Evolutionary conservation across 495 filamentous ascomycete genomes (phyloP), one percentile per base, ranked within the genome.

Genomic region (Aspergillus leporis): DNA sequence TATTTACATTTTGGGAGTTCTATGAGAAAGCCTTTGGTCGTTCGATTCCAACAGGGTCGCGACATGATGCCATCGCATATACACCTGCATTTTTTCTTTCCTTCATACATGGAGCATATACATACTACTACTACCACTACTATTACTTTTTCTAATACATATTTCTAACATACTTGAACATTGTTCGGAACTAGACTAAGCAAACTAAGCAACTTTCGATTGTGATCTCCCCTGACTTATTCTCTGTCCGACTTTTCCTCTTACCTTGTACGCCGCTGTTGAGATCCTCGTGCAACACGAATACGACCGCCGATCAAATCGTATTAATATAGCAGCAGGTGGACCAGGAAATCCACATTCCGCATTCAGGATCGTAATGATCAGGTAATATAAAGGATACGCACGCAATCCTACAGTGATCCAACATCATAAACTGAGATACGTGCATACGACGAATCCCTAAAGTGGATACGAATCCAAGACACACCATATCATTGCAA

Each of bases 291-390:
- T 16, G 38, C 38, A 22, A 47, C 18, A 47, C 43, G 43, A 47
- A 47, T 47, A 47, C 43, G 43, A 47, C 12, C 23, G 43, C 19
- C 43, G 43, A 47, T 47, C 43, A 9, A 21, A 14, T 47, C 43
- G 18, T 47, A 21, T 47, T 22, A 23, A 47, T 23, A 22, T 22
- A 47, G 19, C 19, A 47, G 5, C 43, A 47, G 5, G 43, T 47
- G 43, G 43, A 23, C 43, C 19, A 8, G 5, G 18, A 23, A 41
- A 47, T 13, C 43, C 21, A 22, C 21, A 47, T 22, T 22, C 9
- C 21, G 43, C 23, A 47, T 22, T 23, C 43, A 23, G 43, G 13
- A 2, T 22, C 7, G 12, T 47, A 23, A 18, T 5, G 21, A 21
- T 23, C 18, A 22, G 16, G 43, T 22, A 45, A 45, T 45, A 19